These are phyloP conservation scores for Darksidea phi DNA, from an alignment of 495 filamentous ascomycete genomes.

Conservation along the genomic window DNA sequence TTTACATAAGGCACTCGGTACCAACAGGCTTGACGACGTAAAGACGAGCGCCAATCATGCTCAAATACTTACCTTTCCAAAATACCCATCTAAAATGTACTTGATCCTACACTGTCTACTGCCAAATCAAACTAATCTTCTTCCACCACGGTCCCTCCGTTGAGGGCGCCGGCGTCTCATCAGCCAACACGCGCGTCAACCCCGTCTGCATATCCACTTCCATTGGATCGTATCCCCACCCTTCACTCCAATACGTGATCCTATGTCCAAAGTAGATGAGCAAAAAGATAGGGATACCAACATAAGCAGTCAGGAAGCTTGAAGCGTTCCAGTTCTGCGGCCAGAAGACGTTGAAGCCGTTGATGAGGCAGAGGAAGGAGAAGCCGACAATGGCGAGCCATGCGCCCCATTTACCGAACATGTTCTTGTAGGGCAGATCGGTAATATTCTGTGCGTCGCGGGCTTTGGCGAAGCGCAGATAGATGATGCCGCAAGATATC, in stretches of 20 bases:
- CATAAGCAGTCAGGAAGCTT: constrained; percentile 62
- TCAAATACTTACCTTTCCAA: too few species aligned
- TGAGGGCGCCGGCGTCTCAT: constrained; percentile 46
- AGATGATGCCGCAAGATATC: constrained; percentile 60
- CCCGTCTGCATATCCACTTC: constrained; percentile 62
- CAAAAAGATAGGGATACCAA: constrained; percentile 60
- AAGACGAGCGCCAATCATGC: too few species aligned
- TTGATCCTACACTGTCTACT: constrained; percentile 12
- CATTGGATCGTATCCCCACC: constrained; percentile 52
- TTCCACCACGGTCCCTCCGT: constrained; percentile 21
- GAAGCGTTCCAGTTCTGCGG: constrained; percentile 52
- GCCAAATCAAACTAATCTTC: constrained; percentile 24
- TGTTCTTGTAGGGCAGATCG: constrained; percentile 54
- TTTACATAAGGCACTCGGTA: too few species aligned
- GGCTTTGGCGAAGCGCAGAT: constrained; percentile 60
- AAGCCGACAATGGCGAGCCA: constrained; percentile 52
- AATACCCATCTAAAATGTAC: too few species aligned
- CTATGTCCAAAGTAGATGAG: constrained; percentile 57
- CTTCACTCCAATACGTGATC: constrained; percentile 48
- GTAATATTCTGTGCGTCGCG: constrained; percentile 50
- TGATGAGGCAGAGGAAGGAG: constrained; percentile 55
- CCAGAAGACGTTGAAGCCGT: constrained; percentile 65
- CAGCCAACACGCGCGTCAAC: constrained; percentile 53
- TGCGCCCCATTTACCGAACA: constrained; percentile 55
- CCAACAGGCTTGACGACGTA: too few species aligned